Evolutionary conservation across 2,329 filamentous ascomycete species (phyloP), one percentile per base, ranked within the genome.

Genomic region (Pestalotiopsis sp.): DNA sequence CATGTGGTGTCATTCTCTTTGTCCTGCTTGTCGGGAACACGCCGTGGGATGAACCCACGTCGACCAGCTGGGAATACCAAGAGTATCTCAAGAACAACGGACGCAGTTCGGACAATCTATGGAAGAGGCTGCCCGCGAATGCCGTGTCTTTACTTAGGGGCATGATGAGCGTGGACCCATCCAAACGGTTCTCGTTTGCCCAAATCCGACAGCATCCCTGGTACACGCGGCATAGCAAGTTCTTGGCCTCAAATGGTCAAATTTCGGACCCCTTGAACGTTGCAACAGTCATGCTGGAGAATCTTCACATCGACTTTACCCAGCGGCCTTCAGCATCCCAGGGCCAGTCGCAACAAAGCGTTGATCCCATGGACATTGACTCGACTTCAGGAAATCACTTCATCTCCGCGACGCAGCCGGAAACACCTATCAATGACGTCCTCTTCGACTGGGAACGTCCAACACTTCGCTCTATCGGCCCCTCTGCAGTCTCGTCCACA

Each of bases 1-100:
- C 95, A 17, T 98, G 95, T 75, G 96, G 96, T 41, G 94, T 99
- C 66, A 97, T 99, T n/a, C 85, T 99, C 4, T 99, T 99, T 77
- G 96, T 98, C 45, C 84, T 99, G 4, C 84, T 99, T 3, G 94
- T 97, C 1, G 96, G 96, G 11, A 99, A 99, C 78, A 99, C 96
- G 2, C 96, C 96, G 0, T 99, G 96, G 96, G 96, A 98, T 76
- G 93, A 96, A 77, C 96, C 96, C 0, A 95, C 94, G 2, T 83
- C 88, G 45, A 87, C 90, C 68, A 98, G 94, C 78, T 97, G 93
- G 84, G 96, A 99, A 81, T 99, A 93, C 74, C 89, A 92, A 74
- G 94, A 98, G 80, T 99, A 97, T 78, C 85, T 93, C 56, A 88
- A 89, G 69, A 93, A 90, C 1, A 91, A 91, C 66, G 93, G 94